Evolutionary conservation across 2,329 filamentous ascomycete species (phyloP).

Genomic region (Allantophomopsis lycopodina): DNA sequence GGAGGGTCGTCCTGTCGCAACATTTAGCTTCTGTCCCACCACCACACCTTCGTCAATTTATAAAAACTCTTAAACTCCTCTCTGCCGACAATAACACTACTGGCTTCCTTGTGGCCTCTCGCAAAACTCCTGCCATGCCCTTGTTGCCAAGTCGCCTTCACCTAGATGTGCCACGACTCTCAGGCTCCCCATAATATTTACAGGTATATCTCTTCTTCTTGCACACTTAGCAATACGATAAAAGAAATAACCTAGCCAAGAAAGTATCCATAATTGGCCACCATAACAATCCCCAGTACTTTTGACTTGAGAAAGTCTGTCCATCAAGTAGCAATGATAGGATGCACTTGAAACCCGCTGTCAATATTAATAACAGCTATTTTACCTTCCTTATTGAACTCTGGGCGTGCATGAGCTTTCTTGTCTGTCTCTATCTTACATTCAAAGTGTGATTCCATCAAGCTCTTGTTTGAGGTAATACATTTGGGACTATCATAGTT

Average conservation of each 20-base stretch:
- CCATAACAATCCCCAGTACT: conserved; percentile 48
- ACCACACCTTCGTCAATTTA: conserved; percentile 36
- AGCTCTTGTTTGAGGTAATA: conserved; percentile 30
- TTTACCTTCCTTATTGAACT: conserved; percentile 46
- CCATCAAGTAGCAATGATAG: conserved; percentile 55
- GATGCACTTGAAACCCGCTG: conserved; percentile 48
- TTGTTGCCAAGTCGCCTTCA: conserved; percentile 22
- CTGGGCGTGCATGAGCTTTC: conserved; percentile 46
- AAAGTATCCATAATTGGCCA: conserved; percentile 53
- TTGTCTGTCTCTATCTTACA: conserved; percentile 47
- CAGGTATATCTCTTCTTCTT: conserved; percentile 33
- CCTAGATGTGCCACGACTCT: conserved; percentile 32
- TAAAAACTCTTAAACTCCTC: conserved; percentile 54
- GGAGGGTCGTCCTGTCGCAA: conserved; percentile 18
- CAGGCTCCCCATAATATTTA: conserved; percentile 49
- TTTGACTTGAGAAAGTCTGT: conserved; percentile 43
- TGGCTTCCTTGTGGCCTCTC: conserved; percentile 53
- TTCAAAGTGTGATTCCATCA: conserved; percentile 40
- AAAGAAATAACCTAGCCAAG: conserved; percentile 50
- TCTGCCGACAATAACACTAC: conserved; percentile 45
- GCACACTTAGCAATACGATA: conserved; percentile 47
- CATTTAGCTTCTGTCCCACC: conserved; percentile 37
- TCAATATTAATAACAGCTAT: conserved; percentile 50
- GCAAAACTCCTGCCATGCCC: conserved; percentile 52
- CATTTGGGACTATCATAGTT: conserved; percentile 33